These are phyloP conservation scores for Corylus heterophylla DNA, from an alignment of 306 rosid genomes.

Conservation along the genomic window DNA sequence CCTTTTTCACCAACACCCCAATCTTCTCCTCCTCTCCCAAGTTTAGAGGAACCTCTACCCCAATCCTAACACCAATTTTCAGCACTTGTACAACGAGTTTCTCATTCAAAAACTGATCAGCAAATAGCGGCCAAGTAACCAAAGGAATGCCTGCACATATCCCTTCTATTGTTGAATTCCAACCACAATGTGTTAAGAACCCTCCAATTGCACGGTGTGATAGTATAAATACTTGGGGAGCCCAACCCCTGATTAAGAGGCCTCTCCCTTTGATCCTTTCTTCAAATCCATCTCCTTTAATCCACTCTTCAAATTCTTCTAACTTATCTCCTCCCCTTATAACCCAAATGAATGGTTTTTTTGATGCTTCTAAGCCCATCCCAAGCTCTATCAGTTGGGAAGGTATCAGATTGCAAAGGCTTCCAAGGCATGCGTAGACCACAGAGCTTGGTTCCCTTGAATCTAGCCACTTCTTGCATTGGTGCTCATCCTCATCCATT, in stretches of 20 bases:
- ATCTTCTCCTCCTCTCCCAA: conserved; percentile 40
- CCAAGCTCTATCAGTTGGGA: conserved; percentile 37
- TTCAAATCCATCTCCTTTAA: conserved; percentile 37
- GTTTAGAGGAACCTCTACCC: conserved; percentile 15
- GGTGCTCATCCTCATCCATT: conserved; percentile 17
- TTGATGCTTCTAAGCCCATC: conserved; percentile 37
- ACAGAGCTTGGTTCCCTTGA: conserved; percentile 30
- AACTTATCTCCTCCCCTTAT: not conserved
- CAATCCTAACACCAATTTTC: conserved; percentile 33
- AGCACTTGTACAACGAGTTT: conserved; percentile 28
- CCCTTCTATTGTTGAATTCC: conserved; percentile 60
- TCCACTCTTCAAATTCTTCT: conserved; percentile 41
- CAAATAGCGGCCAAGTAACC: conserved; percentile 43
- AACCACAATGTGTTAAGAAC: conserved; percentile 62
- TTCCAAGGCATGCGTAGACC: conserved; percentile 53
- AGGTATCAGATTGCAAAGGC: conserved; percentile 14
- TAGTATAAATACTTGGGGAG: conserved; percentile 49
- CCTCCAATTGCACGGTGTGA: conserved; percentile 57
- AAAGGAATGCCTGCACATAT: conserved; percentile 46
- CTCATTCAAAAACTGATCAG: conserved; percentile 45
- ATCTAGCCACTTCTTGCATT: conserved; percentile 52
- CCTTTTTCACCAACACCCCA: conserved; percentile 25
- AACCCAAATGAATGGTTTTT: conserved; percentile 42
- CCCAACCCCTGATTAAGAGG: conserved; percentile 55
- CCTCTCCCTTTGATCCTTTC: conserved; percentile 37